Evolutionary conservation across 306 rosid species (phyloP).

Genomic region (Ziziphus jujuba): DNA sequence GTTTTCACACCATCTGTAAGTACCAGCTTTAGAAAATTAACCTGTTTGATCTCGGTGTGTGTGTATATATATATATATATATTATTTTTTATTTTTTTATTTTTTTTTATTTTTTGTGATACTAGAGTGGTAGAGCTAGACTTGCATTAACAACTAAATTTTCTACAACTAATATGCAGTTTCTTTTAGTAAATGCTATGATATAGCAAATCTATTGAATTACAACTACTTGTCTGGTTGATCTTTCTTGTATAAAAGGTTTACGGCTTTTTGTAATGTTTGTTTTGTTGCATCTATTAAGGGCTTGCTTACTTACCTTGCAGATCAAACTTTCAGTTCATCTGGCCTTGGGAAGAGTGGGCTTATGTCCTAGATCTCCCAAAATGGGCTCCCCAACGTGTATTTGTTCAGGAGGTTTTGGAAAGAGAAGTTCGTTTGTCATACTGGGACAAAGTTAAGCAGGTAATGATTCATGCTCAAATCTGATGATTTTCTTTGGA

Average conservation of each 20-base stretch:
- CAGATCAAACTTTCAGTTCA: conserved; percentile 98
- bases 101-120: not conserved
- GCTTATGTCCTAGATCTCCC: conserved; percentile 89
- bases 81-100: no score
- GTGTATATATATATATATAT: no score
- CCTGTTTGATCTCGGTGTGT: not conserved
- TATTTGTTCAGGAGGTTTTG: conserved; percentile 95
- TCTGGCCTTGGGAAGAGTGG: conserved; percentile 99
- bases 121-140: not conserved
- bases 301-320: conserved; percentile 28
- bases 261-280: not conserved
- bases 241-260: not conserved
- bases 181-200: no score
- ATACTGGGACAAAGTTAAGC: conserved; percentile 98
- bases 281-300: not conserved
- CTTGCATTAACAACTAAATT: no score
- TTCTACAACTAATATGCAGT: no score
- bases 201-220: not conserved
- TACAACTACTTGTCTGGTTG: not conserved
- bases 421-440: conserved; percentile 98
- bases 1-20: conserved; percentile 99
- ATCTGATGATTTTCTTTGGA: not conserved
- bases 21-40: conserved; percentile 19
- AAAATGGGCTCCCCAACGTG: conserved; percentile 99
- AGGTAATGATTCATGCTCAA: conserved; percentile 53